Percentiles rank a stretch among this genome's conserved stretches.
phyloP scores from a whole-genome alignment of 306 rosid genomes.

The Luffa aegyptiaca region DNA sequence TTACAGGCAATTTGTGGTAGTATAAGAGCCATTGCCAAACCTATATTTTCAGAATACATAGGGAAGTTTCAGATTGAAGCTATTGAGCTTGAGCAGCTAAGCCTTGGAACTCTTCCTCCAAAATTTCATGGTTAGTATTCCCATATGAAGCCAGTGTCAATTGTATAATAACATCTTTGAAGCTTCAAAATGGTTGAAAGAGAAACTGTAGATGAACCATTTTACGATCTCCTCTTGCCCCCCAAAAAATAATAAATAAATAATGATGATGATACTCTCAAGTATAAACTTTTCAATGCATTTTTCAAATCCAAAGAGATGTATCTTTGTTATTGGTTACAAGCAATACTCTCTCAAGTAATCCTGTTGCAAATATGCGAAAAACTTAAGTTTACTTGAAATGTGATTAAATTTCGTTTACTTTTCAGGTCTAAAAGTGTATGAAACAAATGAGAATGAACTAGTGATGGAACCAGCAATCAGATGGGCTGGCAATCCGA shows the following conservation, averaged over 20 bases:
- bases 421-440: slow-evolving; percentile 63
- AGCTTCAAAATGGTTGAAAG: background rate
- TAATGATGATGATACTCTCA: background rate
- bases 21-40: slow-evolving; percentile 44
- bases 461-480: slow-evolving; percentile 66
- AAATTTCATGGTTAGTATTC: slow-evolving; percentile 52
- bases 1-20: slow-evolving; percentile 57
- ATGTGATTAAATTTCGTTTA: slow-evolving; percentile 3
- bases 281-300: background rate
- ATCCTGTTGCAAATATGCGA: background rate
- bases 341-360: too few relatives aligned
- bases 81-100: slow-evolving; percentile 52
- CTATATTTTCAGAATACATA: slow-evolving; percentile 54
- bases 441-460: slow-evolving; percentile 74
- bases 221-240: background rate
- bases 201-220: background rate
- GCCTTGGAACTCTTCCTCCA: slow-evolving; percentile 84
- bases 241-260: too few relatives aligned
- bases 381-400: background rate
- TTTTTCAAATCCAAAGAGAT: background rate
- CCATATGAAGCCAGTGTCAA: background rate
- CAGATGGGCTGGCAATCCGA: slow-evolving; percentile 89
- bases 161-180: background rate
- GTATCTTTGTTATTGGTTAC: background rate
- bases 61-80: slow-evolving; percentile 59